Percentiles rank a stretch among this genome's conserved stretches.
phyloP scores from a whole-genome alignment of 805 yeast genomes.

The Yarrowia deformans region DNA sequence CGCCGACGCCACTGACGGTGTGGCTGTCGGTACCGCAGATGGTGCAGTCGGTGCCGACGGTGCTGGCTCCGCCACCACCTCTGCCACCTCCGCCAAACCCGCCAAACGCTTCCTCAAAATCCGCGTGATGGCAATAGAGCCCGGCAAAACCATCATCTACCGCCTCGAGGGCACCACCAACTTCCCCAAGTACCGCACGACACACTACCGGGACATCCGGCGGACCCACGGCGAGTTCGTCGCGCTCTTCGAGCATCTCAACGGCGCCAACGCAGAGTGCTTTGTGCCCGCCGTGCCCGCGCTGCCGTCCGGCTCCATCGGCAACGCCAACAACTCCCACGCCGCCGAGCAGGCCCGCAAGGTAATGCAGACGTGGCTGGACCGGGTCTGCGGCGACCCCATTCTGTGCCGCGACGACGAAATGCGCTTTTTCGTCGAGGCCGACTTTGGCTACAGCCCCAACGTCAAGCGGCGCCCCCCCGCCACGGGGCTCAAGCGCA shows the following conservation, averaged over 20 bases:
- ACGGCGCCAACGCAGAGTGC: constrained; percentile 85
- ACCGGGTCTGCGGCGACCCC: constrained; percentile 74
- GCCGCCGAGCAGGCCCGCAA: constrained; percentile 66
- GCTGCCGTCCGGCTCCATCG: constrained; percentile 78
- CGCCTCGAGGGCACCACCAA: constrained; percentile 73
- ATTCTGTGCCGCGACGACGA: constrained; percentile 88
- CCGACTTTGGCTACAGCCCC: constrained; percentile 72
- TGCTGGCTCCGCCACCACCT: background rate
- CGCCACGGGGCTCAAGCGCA: constrained; percentile 86
- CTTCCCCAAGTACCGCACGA: constrained; percentile 77
- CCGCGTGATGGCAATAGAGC: constrained; percentile 58
- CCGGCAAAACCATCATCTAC: constrained; percentile 62
- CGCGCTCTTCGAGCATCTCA: constrained; percentile 76
- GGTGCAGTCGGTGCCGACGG: background rate
- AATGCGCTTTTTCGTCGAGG: constrained; percentile 80
- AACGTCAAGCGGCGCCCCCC: constrained; percentile 66
- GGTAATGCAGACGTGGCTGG: constrained; percentile 87
- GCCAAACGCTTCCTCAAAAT: constrained; percentile 31
- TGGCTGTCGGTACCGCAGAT: background rate
- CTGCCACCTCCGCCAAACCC: constrained; percentile 8
- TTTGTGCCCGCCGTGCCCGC: constrained; percentile 85
- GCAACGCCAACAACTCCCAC: constrained; percentile 58
- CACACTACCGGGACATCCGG: constrained; percentile 72
- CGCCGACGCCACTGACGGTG: background rate
- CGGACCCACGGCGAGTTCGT: constrained; percentile 81